Evolutionary conservation across 2,329 filamentous ascomycete species (phyloP), one percentile per base, ranked within the genome.

Genomic region (Tolypocladium ovalisporum): DNA sequence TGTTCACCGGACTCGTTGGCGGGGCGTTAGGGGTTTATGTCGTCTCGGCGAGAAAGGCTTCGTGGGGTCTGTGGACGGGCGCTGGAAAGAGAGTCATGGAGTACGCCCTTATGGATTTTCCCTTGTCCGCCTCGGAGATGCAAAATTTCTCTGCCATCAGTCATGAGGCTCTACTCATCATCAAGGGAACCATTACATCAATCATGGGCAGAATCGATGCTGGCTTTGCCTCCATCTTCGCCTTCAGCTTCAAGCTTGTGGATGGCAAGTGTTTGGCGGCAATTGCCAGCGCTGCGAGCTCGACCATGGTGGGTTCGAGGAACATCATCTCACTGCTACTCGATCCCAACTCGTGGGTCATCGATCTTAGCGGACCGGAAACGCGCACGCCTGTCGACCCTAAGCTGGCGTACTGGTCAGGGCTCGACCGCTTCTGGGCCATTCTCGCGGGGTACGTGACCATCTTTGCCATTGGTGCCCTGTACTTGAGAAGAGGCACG

Each of bases 381-480:
- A 61, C 66, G 4, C 60, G 69, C 1, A 60, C 70, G 27, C 52
- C 69, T 0, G 66, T 83, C 17, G 79, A 88, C 64, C 79, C 81
- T 9, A 78, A 76, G 32, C 72, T 90, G 55, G 84, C 85, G 1
- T 79, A 83, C 56, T 93, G 89, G 89, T 79, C 81, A 59, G 77
- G 79, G 34, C 76, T 79, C 19, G 87, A 89, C 69, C 76, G 84
- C 35, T 79, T 82, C 57, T 83, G 79, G 74, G 91, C 93, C 17
- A 89, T 96, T 42, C 65, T 91, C 2, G 79, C 87, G 53, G 94
- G 94, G 15, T 99, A 99, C 68, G 67, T 85, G 0, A 86, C 91
- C 52, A 79, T 96, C 42, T 89, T 87, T 13, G 66, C 89, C 51
- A 70, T 88, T 36, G 90, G 90, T 3, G 85, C 88, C 29, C 74